Percentiles rank a stretch among this genome's conserved stretches.
Evolutionary conservation across 169 alveolate species (phyloP).

Genomic region (Cardiosporidium cionae): DNA sequence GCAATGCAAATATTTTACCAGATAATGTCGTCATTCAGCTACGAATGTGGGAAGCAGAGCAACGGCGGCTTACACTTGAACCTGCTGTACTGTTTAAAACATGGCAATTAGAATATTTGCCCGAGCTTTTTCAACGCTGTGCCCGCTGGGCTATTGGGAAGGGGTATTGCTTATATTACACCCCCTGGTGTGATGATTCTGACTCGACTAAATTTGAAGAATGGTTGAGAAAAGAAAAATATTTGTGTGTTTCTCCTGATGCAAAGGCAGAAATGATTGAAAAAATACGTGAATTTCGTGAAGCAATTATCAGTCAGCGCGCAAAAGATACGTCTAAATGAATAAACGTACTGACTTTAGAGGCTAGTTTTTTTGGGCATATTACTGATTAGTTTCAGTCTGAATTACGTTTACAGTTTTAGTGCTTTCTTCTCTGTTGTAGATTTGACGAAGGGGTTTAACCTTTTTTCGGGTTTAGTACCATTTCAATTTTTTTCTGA

Average conservation of each 20-base stretch:
- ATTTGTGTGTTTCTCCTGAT: slow-evolving; percentile 31
- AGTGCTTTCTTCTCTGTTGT: too few species aligned
- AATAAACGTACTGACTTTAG: not conserved
- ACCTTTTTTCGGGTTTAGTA: too few species aligned
- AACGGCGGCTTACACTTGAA: slow-evolving; percentile 58
- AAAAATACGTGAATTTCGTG: slow-evolving; percentile 42
- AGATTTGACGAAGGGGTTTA: too few species aligned
- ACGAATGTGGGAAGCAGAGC: slow-evolving; percentile 76
- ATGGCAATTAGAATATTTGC: slow-evolving; percentile 61
- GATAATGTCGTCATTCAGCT: slow-evolving; percentile 69
- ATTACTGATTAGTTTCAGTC: too few species aligned
- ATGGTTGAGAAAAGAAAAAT: slow-evolving; percentile 61
- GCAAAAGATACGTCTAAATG: not conserved
- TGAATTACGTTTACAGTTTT: too few species aligned
- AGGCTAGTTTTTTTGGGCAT: too few species aligned
- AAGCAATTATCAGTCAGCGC: slow-evolving; percentile 2
- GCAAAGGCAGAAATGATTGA: slow-evolving; percentile 63
- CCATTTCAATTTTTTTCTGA: too few species aligned
- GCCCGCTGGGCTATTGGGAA: slow-evolving; percentile 69
- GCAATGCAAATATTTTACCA: slow-evolving; percentile 52
- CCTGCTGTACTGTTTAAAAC: slow-evolving; percentile 55
- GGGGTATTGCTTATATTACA: slow-evolving; percentile 48
- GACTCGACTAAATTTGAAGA: slow-evolving; percentile 43
- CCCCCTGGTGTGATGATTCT: slow-evolving; percentile 60
- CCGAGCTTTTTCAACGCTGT: slow-evolving; percentile 59